Conservation (phyloP, 306 rosid genomes). For the Inga oerstediana region DNA sequence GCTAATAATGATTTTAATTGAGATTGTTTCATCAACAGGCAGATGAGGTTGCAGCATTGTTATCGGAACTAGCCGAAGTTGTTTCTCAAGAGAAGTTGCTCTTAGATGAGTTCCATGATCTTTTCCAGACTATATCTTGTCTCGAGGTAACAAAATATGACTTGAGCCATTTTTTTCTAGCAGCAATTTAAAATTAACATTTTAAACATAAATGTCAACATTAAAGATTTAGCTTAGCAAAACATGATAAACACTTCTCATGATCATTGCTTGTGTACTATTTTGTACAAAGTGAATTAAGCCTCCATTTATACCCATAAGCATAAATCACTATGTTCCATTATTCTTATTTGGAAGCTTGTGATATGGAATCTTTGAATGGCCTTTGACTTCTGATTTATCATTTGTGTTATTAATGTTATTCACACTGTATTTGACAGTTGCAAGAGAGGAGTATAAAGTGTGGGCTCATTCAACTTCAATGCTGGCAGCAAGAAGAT, state of each 20-base stretch:
- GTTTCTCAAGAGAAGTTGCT: conserved; percentile 67
- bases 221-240: background rate
- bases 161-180: background rate
- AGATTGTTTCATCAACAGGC: conserved; percentile 46
- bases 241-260: background rate
- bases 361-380: background rate
- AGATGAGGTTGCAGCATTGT: conserved; percentile 37
- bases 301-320: background rate
- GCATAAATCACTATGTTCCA: background rate
- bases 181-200: background rate
- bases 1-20: background rate
- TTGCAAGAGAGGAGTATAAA: conserved; percentile 58
- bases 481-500: conserved; percentile 34
- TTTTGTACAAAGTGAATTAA: background rate
- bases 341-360: background rate
- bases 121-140: conserved; percentile 36
- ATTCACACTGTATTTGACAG: conserved; percentile 33
- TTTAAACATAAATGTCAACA: background rate
- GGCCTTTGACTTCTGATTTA: background rate
- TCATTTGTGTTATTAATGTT: background rate
- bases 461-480: conserved; percentile 55
- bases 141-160: conserved; percentile 55
- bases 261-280: background rate
- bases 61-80: conserved; percentile 64
- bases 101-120: conserved; percentile 58